Base-by-base conservation (phyloP, 352 stramenopile genomes). In the Phytophthora agathidicida region DNA sequence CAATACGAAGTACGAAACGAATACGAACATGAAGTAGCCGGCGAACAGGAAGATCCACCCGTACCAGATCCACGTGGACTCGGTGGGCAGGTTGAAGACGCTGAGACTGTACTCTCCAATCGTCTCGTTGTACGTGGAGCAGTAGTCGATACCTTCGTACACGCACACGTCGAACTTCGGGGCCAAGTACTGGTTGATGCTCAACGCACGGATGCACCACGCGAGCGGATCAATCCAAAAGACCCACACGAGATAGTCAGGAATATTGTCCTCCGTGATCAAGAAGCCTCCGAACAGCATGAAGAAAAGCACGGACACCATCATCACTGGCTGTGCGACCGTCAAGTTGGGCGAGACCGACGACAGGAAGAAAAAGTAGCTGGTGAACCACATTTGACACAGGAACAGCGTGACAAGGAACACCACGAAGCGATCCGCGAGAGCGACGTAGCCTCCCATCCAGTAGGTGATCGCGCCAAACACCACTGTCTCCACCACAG, bases 381-480 rank as follows among this genome's bases (percentile, higher is more conserved):
- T 71, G n/a, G 72, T 79, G 63, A 93, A 91, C 57, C 69, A 77
- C 55, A 93, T 77, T n/a, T 91, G 81, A 28, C 69, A 80, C 33
- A 91, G 27, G 51, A 93, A 80, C 3, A 92, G 66, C 27, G 76
- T 81, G 26, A 83, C 2, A 2, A 90, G 35, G 53, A 93, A 95
- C 14, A 85, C 57, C 10, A 83, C 5, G 56, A 89, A 95, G 10
- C 66, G 60, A 7, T 50, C 67, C 0, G 48, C 68, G 5, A 66
- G 22, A 1, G 48, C 51, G 1, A 84, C 75, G 38, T 96, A 88
- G 9, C 89, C 91, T 41, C 91, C 77, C 61, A 97, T 88, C 76
- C 84, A 97, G 65, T 97, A 97, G 1, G 96, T 61, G 28, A 96
- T 69, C 3, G 74, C 85, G 20, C 87, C 88, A 68, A 96, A 97